phyloP scores from a whole-genome alignment of 257 asterid genomes.

The Jasminum sambac region DNA sequence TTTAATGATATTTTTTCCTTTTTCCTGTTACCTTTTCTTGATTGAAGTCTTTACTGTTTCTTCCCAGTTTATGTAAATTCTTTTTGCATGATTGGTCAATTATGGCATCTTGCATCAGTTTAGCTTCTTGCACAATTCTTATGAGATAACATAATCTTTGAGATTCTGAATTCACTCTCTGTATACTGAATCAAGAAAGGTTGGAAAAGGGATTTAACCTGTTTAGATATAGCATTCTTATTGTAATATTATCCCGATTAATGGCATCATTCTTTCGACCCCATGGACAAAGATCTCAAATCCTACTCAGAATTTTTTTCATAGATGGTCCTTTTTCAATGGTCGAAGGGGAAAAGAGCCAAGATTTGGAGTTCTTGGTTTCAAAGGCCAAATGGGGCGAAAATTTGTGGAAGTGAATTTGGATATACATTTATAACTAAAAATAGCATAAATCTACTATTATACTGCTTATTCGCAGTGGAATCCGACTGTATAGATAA shows the following conservation, averaged over 20 bases:
- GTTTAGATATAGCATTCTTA: constrained; percentile 1
- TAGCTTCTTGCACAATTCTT: constrained; percentile 34
- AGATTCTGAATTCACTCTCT: constrained; percentile 32
- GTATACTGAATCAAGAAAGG: constrained; percentile 10
- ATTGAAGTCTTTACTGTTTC: constrained; percentile 28
- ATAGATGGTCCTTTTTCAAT: not conserved
- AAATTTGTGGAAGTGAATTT: no score
- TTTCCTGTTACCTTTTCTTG: constrained; percentile 20
- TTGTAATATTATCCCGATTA: constrained; percentile 1
- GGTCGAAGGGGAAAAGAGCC: not conserved
- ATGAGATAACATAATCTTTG: constrained; percentile 26
- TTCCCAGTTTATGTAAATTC: constrained; percentile 32
- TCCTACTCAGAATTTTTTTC: not conserved
- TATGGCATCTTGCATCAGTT: constrained; percentile 39
- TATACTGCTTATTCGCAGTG: no score
- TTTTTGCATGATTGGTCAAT: constrained; percentile 38
- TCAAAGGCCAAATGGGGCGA: not conserved
- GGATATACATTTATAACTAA: not conserved
- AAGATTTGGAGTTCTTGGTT: not conserved
- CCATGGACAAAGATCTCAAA: not conserved
- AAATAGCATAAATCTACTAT: not conserved
- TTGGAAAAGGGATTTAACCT: constrained; percentile 15
- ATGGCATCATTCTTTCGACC: constrained; percentile 13
- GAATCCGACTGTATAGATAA: no score
- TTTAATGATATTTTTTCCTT: not conserved